Evolutionary conservation across 345 rosid species (phyloP), one percentile per base, ranked within the genome.

Genomic region (Kernera saxatilis): DNA sequence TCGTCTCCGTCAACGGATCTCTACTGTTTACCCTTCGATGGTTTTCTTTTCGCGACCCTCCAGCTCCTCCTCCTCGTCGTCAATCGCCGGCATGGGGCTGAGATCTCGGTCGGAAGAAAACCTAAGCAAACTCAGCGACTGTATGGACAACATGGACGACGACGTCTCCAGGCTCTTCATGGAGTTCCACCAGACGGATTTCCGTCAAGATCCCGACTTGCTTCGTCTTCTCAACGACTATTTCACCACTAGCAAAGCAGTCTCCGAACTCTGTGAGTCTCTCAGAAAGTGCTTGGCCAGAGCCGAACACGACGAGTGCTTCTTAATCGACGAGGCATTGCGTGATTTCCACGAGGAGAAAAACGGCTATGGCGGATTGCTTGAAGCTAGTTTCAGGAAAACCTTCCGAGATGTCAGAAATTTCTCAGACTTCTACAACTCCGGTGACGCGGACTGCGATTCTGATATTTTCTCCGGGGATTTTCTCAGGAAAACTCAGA

Each of bases 61-160:
- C 17, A 22, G 17, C 27, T 33, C 62, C 7, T 1, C 45, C 2
- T 5, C 8, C 18, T n/a, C n/a, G n/a, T n/a, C n/a, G n/a, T n/a
- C n/a, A n/a, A n/a, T 41, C 46, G 18, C 18, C 18, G 50, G 50
- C 11, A 58, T 44, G 50, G 17, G 6, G 33, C 18, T 59, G 3
- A 23, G 46, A 39, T 37, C 65, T 4, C 5, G 12, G 4, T 59
- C 65, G 0, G 49, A 59, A 59, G 65, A 59, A 15, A 59, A 40
- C 18, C 35, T 59, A 3, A 23, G 2, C 2, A 59, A 59, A 50
- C 69, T 71, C 0, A 35, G 13, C 13, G 69, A 52, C 0, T 71
- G 63, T 7, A 30, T 71, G 62, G 76, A 71, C 0, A 62, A 71
- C 18, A 61, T 71, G 69, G 62, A 71, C 1, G 76, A 71, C 0